Evolutionary conservation across 2,329 filamentous ascomycete species (phyloP).

Genomic region (Emericellopsis atlantica): DNA sequence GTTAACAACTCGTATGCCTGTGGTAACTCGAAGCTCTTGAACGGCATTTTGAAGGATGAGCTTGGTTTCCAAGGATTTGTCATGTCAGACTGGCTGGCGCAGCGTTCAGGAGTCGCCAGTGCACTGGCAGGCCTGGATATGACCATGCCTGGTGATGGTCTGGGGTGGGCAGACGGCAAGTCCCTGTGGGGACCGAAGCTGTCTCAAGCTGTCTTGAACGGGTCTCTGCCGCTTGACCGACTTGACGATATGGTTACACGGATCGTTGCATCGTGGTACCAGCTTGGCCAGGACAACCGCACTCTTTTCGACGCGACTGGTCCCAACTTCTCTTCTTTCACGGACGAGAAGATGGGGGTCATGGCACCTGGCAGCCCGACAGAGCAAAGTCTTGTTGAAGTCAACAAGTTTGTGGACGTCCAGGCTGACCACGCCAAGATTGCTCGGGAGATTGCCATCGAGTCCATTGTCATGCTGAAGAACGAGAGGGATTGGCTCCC

Average conservation of each 20-base stretch:
- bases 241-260: conserved; percentile 82
- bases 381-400: conserved; percentile 24
- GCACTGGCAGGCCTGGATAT: conserved; percentile 52
- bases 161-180: conserved; percentile 53
- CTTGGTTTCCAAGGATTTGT: conserved; percentile 59
- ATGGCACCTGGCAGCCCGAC: conserved; percentile 38
- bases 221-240: conserved; percentile 65
- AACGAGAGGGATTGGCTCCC: conserved; percentile 47
- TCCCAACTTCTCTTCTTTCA: conserved; percentile 73
- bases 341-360: conserved; percentile 37
- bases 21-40: conserved; percentile 53
- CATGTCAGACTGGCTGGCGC: conserved; percentile 55
- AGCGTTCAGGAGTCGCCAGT: conserved; percentile 42
- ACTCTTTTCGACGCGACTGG: conserved; percentile 59
- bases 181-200: conserved; percentile 74
- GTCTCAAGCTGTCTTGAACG: conserved; percentile 67
- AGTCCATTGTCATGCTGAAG: conserved; percentile 44
- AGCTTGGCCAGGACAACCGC: conserved; percentile 61
- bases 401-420: conserved; percentile 59
- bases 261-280: conserved; percentile 83
- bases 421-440: conserved; percentile 37
- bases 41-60: conserved; percentile 58
- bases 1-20: conserved; percentile 51
- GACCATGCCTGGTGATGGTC: conserved; percentile 58
- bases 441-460: conserved; percentile 40